Percentiles rank a stretch among this genome's conserved stretches.
Evolutionary conservation across 768 basidiomycete species (phyloP).

Genomic region (Mycena haematopus): DNA sequence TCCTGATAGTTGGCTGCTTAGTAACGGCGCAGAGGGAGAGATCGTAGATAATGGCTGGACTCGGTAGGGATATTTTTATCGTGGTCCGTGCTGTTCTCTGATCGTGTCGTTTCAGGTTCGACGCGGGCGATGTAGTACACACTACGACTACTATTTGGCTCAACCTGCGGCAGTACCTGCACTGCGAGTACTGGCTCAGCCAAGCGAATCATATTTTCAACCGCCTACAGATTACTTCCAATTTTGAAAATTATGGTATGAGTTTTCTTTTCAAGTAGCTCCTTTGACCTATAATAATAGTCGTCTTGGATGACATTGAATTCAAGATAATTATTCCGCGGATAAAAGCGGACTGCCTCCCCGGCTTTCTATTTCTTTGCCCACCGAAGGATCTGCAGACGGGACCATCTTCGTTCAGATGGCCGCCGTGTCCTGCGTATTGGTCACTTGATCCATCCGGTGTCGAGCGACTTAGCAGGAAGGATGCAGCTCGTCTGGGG

Average conservation of each 20-base stretch:
- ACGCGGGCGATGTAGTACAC: background rate
- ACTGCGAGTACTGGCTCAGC: background rate
- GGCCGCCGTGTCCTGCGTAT: constrained; percentile 2
- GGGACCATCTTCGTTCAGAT: background rate
- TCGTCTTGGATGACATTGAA: background rate
- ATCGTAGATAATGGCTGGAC: background rate
- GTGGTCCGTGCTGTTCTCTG: background rate
- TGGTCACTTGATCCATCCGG: constrained; percentile 17
- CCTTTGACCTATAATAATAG: background rate
- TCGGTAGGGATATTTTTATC: background rate
- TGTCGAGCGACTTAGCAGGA: background rate
- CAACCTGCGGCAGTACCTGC: background rate
- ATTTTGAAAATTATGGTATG: background rate
- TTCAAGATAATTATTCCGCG: background rate
- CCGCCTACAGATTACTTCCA: background rate
- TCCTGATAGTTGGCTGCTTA: background rate
- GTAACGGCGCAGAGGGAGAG: background rate
- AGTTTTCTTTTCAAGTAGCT: background rate
- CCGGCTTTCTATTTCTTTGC: constrained; percentile 16
- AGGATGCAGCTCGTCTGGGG: background rate
- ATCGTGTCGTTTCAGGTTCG: background rate
- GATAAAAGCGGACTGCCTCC: background rate
- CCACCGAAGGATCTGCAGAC: background rate
- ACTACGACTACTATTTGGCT: background rate
- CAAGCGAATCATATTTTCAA: background rate